Conservation (phyloP, 2,329 filamentous ascomycete genomes). For the Cercospora sojina region DNA sequence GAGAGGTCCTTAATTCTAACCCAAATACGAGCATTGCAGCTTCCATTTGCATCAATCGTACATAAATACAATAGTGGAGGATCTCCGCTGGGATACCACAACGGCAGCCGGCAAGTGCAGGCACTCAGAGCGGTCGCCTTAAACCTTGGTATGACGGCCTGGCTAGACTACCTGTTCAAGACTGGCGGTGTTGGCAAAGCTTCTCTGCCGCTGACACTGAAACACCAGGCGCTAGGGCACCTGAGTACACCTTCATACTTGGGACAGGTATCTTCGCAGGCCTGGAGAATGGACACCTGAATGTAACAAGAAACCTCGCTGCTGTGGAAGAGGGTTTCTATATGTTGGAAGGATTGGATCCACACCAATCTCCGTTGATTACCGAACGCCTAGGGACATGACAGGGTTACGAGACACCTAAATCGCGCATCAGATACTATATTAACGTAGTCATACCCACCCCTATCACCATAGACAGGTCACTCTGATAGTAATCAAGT, state of each 20-base stretch:
- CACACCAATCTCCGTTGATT: too few relatives aligned
- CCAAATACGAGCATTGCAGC: neutral
- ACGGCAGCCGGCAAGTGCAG: neutral
- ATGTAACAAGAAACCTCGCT: neutral
- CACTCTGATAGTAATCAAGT: too few relatives aligned
- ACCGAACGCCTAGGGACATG: too few relatives aligned
- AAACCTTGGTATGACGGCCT: neutral
- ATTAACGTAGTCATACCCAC: too few relatives aligned
- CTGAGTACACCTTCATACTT: too few relatives aligned
- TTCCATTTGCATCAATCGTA: neutral
- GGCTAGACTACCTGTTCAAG: slow-evolving; percentile 8
- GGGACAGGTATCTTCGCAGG: too few relatives aligned
- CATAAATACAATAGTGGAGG: neutral
- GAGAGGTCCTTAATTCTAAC: neutral
- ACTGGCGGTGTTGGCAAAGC: neutral
- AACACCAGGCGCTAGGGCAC: neutral
- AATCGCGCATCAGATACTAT: too few relatives aligned
- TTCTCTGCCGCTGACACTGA: neutral
- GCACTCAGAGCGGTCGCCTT: neutral
- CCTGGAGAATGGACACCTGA: neutral
- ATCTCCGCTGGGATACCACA: neutral
- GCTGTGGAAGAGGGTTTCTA: neutral
- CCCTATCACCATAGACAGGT: too few relatives aligned
- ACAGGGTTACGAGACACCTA: too few relatives aligned
- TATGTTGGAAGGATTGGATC: too few relatives aligned